A percentile compares a stretch with the other conserved stretches of the same genome.
Conservation (phyloP, 306 rosid genomes). For the Cicer pinnatifidum region DNA sequence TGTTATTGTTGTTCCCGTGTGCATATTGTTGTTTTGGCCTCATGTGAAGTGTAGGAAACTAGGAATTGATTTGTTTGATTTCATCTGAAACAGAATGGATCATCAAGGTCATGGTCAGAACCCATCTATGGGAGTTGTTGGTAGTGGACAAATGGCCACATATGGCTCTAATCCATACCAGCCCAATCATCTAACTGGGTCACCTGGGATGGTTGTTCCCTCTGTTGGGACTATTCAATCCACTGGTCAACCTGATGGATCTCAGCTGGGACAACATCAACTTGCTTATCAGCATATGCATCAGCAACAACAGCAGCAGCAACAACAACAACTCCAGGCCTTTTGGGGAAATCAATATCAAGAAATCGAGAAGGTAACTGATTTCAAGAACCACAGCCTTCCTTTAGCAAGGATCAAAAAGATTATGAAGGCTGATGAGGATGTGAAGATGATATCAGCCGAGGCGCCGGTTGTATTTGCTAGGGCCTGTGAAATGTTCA, state of each 20-base stretch:
- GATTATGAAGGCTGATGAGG: conserved; percentile 82
- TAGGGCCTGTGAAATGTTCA: conserved; percentile 78
- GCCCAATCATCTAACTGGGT: conserved; percentile 46
- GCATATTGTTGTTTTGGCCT: conserved; percentile 13
- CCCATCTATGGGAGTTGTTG: conserved; percentile 52
- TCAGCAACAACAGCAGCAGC: conserved; percentile 64
- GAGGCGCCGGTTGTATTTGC: conserved; percentile 78
- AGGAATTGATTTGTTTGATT: conserved; percentile 41
- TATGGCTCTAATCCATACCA: conserved; percentile 54
- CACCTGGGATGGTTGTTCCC: conserved; percentile 52
- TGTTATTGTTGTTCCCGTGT: conserved; percentile 13
- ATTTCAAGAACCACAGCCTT: conserved; percentile 82
- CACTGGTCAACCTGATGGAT: conserved; percentile 54
- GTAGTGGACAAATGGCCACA: conserved; percentile 44
- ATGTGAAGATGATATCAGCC: conserved; percentile 76
- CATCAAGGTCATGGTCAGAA: conserved; percentile 60
- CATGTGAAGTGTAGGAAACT: conserved; percentile 14
- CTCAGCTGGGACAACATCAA: conserved; percentile 67
- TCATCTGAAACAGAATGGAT: conserved; percentile 54
- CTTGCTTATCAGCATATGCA: conserved; percentile 63
- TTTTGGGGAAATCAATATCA: conserved; percentile 65
- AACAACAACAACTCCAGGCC: conserved; percentile 64
- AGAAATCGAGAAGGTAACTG: conserved; percentile 64
- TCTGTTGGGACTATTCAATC: conserved; percentile 52
- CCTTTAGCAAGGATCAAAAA: conserved; percentile 79